Evolutionary conservation across 305 asterid species (phyloP), one percentile per base, ranked within the genome.

Genomic region (Fraxinus dipetala): DNA sequence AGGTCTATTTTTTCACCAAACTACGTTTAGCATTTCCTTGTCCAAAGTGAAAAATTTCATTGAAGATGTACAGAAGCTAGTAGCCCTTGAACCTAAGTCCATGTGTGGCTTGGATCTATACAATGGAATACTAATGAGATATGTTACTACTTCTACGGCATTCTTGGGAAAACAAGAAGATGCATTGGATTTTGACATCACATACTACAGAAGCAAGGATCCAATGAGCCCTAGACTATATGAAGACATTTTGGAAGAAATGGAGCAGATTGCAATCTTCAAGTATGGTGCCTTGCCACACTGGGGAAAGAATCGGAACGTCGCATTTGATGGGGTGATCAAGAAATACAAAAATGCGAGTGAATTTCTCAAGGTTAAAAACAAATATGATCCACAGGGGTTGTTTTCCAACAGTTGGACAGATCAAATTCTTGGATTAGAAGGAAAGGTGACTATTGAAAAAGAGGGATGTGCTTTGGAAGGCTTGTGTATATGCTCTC

Each of bases 231-330:
- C 93, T 0, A 86, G 92, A 81, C 86, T 90, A 0, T 86, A 76
- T 22, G 78, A 87, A 54, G 89, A 90, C 79, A 34, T 87, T 6
- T 2, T 89, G 0, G 92, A 90, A 54, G 93, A 90, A 77, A 89
- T 90, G 0, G 93, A 90, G 77, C 93, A 90, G 77, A 86, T 90
- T 5, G 93, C 89, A 0, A 73, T 90, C n/a, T 90, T 89, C 84
- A 89, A 89, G 78, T 90, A 89, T 61, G 80, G 77, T 1, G 92
- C 87, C 2, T 73, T 90, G 77, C 92, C 93, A 0, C 93, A 87
- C 1, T 90, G 93, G 93, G 93, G 92, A 26, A 90, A 90, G 86
- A 90, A 90, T 73, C 65, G 93, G 61, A 90, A 90, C 24, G 83
- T 90, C 4, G 93, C 92, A 1, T 89, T 90, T 72, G 32, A 31